Evolutionary conservation across 306 rosid genomes (phyloP), one percentile per base, ranked within the genome.

Genomic region (Canavalia ensiformis): DNA sequence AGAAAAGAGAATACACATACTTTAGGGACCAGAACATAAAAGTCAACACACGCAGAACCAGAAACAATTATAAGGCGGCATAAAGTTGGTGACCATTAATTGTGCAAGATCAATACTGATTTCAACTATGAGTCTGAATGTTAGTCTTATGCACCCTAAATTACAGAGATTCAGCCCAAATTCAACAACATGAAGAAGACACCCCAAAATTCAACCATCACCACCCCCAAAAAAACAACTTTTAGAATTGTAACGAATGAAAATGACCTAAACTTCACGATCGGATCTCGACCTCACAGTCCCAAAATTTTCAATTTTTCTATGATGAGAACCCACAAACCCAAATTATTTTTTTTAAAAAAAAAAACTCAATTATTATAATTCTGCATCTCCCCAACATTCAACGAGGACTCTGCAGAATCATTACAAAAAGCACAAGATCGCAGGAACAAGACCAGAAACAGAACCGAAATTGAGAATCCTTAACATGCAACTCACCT

Each of bases 251-350:
- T 78, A 13, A 33, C 1, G 47, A 71, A 67, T 2, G 18, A 30
- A 69, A 79, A 60, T 9, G 47, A 74, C 67, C 59, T 46, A 74
- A 57, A 57, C 59, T 81, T 49, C 82, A 46, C 69, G 82, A 81
- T 76, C 70, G 78, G 94, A 88, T 90, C 90, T 80, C 81, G 65
- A 84, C 58, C 70, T 71, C 29, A 13, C 64, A 76, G 85, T 8
- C 79, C 33, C 12, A 63, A 57, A 73, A 41, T 41, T 66, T 57
- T 42, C 8, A 62, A 18, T 18, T 18, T 18, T 18, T 18, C 25
- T 18, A 18, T 6, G 49, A 39, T 59, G 1, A 18, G 7, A 11
- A 65, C 25, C 6, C 28, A 28, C 8, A 37, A 55, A 47, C 3
- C 54, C 4, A 68, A 13, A 12, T 54, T 18, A 18, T 18, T 18